These are phyloP conservation scores for Cladophialophora bantiana DNA, from an alignment of 2,329 filamentous ascomycete species.

Conservation along the genomic window DNA sequence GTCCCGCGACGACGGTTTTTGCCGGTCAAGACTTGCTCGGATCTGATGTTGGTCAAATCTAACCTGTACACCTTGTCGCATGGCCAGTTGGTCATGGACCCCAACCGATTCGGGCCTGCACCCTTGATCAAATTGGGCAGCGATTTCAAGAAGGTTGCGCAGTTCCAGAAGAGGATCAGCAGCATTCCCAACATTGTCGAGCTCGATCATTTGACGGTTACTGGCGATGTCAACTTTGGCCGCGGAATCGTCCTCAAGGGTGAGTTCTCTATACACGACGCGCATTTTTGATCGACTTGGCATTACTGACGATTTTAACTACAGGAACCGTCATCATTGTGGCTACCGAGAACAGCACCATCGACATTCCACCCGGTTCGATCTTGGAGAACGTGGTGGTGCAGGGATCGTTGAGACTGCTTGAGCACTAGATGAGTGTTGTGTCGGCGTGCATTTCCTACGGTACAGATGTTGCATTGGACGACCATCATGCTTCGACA, in stretches of 20 bases:
- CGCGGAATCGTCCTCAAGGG: constrained; percentile 96
- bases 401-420: constrained; percentile 85
- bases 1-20: constrained; percentile 97
- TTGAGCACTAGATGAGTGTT: constrained; percentile 65
- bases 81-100: constrained; percentile 96
- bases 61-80: constrained; percentile 99
- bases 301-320: constrained; percentile 23
- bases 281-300: neutral
- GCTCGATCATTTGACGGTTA: constrained; percentile 85
- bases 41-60: constrained; percentile 99
- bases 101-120: constrained; percentile 92
- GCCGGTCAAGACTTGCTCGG: constrained; percentile 99
- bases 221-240: constrained; percentile 94
- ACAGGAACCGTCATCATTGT: constrained; percentile 91
- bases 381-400: constrained; percentile 99
- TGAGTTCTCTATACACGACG: constrained; percentile 17
- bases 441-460: neutral
- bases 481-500: neutral
- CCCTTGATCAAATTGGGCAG: constrained; percentile 98
- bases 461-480: neutral
- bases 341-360: constrained; percentile 95
- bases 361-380: constrained; percentile 94
- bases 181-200: constrained; percentile 60
- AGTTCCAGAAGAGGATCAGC: constrained; percentile 60
- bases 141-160: constrained; percentile 99